Percentiles rank a stretch among this genome's conserved stretches.
Conservation (phyloP, 192 early-diverging fungal species). For the Dispira simplex region DNA sequence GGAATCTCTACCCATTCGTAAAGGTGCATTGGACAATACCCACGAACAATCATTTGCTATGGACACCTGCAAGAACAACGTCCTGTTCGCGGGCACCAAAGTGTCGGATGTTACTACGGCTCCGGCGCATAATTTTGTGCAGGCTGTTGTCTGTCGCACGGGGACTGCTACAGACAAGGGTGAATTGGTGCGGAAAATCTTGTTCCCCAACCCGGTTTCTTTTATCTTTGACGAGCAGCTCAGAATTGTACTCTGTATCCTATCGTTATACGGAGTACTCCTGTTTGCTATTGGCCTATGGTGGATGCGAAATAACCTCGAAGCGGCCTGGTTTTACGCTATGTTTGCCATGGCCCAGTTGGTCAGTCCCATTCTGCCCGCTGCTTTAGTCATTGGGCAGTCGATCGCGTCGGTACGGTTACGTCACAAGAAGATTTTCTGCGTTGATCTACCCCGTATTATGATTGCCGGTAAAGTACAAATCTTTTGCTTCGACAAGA, state of each 20-base stretch:
- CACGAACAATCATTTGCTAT: slow-evolving; percentile 19
- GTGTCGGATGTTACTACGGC: slow-evolving; percentile 31
- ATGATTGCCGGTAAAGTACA: slow-evolving; percentile 45
- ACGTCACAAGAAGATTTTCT: slow-evolving; percentile 34
- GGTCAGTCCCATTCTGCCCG: slow-evolving; percentile 42
- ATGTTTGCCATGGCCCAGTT: slow-evolving; percentile 50
- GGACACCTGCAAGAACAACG: slow-evolving; percentile 17
- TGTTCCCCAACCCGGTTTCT: slow-evolving; percentile 44
- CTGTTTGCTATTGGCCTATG: slow-evolving; percentile 24
- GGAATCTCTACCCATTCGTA: slow-evolving; percentile 53
- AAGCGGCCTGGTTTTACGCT: slow-evolving; percentile 51
- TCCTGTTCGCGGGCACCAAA: slow-evolving; percentile 36
- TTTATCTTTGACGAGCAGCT: slow-evolving; percentile 63
- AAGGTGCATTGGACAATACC: slow-evolving; percentile 39
- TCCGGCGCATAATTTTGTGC: slow-evolving; percentile 12
- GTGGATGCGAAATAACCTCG: slow-evolving; percentile 25
- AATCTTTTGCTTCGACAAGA: slow-evolving; percentile 50
- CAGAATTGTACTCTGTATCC: slow-evolving; percentile 36
- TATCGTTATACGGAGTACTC: slow-evolving; percentile 22
- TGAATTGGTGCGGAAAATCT: slow-evolving; percentile 45
- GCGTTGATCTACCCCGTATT: slow-evolving; percentile 43
- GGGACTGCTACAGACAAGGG: slow-evolving; percentile 40
- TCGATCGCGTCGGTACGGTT: slow-evolving; percentile 33
- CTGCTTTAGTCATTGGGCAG: slow-evolving; percentile 45
- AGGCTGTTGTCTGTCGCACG: slow-evolving; percentile 28